phyloP scores from a whole-genome alignment of 306 rosid species.

The Sphenostylis stenocarpa region DNA sequence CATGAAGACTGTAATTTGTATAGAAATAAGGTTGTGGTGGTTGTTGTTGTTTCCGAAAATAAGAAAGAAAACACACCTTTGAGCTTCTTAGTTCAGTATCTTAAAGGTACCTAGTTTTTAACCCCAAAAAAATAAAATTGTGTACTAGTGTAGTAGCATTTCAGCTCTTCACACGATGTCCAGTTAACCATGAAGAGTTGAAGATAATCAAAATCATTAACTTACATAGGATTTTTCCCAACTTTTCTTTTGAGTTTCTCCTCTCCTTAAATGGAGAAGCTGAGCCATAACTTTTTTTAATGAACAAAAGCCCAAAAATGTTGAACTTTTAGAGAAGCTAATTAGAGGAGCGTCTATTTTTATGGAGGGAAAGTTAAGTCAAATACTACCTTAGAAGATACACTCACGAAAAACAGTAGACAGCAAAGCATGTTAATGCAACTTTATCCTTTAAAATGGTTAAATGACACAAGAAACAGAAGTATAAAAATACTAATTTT shows the following conservation, averaged over 20 bases:
- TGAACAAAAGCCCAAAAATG: background rate
- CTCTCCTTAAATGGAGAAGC: background rate
- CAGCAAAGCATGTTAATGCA: constrained; percentile 2
- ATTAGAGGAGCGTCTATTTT: background rate
- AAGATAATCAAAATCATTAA: constrained; percentile 13
- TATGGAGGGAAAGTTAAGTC: background rate
- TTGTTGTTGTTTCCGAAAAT: background rate
- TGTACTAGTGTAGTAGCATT: background rate
- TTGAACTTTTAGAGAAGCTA: background rate
- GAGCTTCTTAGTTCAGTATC: background rate
- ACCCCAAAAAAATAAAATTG: background rate
- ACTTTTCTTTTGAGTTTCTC: background rate
- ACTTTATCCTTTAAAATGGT: constrained; percentile 28
- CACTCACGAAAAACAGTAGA: background rate
- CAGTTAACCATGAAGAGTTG: background rate
- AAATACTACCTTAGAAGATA: background rate
- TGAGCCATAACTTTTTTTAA: background rate
- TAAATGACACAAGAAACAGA: constrained; percentile 6
- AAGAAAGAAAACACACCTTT: background rate
- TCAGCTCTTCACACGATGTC: constrained; percentile 5
- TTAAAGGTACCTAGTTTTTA: background rate
- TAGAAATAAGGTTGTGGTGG: background rate
- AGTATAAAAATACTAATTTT: background rate
- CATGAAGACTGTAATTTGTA: background rate
- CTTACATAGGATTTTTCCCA: background rate